phyloP scores from a whole-genome alignment of 345 rosid genomes.

The Cardamine chenopodiifolia region DNA sequence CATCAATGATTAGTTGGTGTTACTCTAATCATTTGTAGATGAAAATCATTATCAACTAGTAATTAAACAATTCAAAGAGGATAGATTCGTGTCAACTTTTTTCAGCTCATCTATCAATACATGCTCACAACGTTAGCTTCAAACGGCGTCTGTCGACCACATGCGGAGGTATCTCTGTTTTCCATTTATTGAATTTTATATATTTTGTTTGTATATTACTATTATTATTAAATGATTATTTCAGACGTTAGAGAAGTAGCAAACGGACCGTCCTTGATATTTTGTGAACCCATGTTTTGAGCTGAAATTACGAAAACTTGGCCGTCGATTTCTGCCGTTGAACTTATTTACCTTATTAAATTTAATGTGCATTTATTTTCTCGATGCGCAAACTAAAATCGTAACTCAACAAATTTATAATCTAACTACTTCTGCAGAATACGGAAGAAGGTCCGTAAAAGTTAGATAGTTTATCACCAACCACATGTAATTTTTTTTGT shows the following conservation, averaged over 20 bases:
- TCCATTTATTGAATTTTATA: not conserved
- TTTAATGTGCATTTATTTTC: slow-evolving; percentile 27
- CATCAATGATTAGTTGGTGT: slow-evolving; percentile 19
- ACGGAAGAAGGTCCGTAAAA: slow-evolving; percentile 12
- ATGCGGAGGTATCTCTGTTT: slow-evolving; percentile 33
- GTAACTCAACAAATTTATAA: not conserved
- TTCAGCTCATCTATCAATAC: slow-evolving; percentile 32
- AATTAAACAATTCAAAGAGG: slow-evolving; percentile 19
- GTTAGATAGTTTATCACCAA: slow-evolving; percentile 23
- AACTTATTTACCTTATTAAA: slow-evolving; percentile 32
- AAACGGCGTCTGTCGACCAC: slow-evolving; percentile 43
- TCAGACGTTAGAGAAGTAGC: slow-evolving; percentile 8
- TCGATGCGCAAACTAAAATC: slow-evolving; percentile 25
- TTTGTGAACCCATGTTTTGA: slow-evolving; percentile 41
- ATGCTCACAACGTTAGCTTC: slow-evolving; percentile 36
- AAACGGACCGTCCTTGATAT: slow-evolving; percentile 40
- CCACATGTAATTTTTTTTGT: slow-evolving; percentile 26
- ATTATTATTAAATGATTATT: slow-evolving; percentile 23
- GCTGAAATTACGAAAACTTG: slow-evolving; percentile 46
- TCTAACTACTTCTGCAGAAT: slow-evolving; percentile 23
- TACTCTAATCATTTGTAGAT: slow-evolving; percentile 25
- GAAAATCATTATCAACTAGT: slow-evolving; percentile 21
- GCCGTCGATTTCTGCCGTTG: slow-evolving; percentile 43
- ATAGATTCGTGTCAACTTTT: slow-evolving; percentile 29
- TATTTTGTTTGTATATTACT: not conserved